Percentiles rank a stretch among this genome's conserved stretches.
These are phyloP conservation scores for Aspergillus nomiae DNA, from an alignment of 2,329 filamentous ascomycete genomes.

Conservation along the genomic window DNA sequence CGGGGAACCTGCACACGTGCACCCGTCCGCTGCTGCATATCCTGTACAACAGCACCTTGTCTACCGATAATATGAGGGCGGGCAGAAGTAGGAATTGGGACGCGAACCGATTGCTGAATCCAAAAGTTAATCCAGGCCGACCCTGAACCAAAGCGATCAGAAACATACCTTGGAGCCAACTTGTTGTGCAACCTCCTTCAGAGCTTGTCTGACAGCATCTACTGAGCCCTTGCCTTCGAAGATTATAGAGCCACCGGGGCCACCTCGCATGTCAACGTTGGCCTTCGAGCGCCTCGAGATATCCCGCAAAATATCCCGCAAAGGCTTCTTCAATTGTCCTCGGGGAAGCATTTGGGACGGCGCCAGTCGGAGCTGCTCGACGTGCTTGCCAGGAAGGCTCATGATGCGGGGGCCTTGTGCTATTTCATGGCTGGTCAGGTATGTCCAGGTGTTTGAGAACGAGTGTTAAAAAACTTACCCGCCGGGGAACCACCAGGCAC, in stretches of 20 bases:
- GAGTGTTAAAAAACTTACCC: constrained; percentile 43
- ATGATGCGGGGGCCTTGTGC: constrained; percentile 58
- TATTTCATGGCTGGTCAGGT: constrained; percentile 36
- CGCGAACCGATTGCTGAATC: constrained; percentile 64
- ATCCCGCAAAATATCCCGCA: constrained; percentile 83
- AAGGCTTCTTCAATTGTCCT: constrained; percentile 77
- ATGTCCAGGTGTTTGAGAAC: background rate
- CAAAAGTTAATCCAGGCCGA: constrained; percentile 8
- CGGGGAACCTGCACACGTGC: constrained; percentile 89
- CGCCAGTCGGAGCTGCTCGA: constrained; percentile 73
- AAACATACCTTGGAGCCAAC: constrained; percentile 76
- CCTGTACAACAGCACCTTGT: constrained; percentile 84
- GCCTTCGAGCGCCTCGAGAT: constrained; percentile 92
- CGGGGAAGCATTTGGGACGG: constrained; percentile 76
- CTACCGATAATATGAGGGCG: constrained; percentile 92
- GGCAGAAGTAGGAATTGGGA: constrained; percentile 80
- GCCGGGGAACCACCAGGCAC: constrained; percentile 57
- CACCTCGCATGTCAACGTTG: constrained; percentile 73
- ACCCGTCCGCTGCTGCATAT: constrained; percentile 84
- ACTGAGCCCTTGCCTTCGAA: constrained; percentile 85
- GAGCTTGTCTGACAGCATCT: constrained; percentile 80
- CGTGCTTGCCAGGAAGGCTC: constrained; percentile 79
- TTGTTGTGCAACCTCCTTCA: constrained; percentile 85
- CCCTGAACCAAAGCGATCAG: background rate
- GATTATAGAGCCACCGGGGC: constrained; percentile 70